phyloP scores from a whole-genome alignment of 2,329 filamentous ascomycete species.

The Fusarium annulatum region DNA sequence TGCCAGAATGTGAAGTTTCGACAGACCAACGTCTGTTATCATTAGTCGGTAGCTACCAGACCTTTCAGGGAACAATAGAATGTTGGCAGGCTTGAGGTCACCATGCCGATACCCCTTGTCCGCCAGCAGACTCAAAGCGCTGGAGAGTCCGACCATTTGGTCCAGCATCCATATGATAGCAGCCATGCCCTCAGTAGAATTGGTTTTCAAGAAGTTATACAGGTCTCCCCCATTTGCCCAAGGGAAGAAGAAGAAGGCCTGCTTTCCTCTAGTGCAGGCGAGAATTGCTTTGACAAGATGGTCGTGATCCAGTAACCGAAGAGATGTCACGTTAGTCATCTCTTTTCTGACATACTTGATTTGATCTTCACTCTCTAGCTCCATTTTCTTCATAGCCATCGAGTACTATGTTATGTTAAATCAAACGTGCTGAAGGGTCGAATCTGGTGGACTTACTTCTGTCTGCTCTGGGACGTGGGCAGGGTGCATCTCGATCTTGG shows the following conservation, averaged over 20 bases:
- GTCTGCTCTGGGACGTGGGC: background rate
- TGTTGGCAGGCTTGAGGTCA: background rate
- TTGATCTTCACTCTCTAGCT: background rate
- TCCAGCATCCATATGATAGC: background rate
- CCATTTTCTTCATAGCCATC: background rate
- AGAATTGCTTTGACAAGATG: background rate
- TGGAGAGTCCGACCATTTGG: background rate
- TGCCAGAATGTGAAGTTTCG: background rate
- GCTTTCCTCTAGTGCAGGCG: background rate
- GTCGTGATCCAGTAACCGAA: background rate
- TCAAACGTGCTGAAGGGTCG: background rate
- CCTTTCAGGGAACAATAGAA: background rate
- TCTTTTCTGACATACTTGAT: background rate
- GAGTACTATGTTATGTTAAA: background rate
- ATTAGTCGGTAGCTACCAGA: background rate
- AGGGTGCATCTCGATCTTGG: background rate
- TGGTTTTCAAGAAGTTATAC: background rate
- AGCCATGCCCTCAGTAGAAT: background rate
- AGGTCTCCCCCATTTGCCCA: background rate
- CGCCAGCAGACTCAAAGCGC: background rate
- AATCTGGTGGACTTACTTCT: background rate
- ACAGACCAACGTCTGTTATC: background rate
- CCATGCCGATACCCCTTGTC: background rate
- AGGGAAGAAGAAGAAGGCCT: background rate
- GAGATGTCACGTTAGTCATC: background rate